Percentiles rank a stretch among this genome's conserved stretches.
Evolutionary conservation across 352 stramenopile genomes (phyloP).

Genomic region (Globisporangium carolinianum): DNA sequence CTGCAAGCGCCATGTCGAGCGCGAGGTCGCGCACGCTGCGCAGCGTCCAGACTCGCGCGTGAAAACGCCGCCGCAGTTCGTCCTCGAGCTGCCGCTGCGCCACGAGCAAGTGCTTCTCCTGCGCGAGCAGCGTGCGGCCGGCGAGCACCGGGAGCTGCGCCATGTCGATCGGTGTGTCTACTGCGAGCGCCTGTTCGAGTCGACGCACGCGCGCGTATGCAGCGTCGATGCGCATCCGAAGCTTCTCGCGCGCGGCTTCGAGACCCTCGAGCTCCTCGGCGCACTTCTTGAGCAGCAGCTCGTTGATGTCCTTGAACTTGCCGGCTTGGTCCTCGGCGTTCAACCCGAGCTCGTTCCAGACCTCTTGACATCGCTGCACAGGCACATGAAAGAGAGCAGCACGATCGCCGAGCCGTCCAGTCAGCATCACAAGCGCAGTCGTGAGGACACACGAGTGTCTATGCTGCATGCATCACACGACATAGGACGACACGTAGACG

Average conservation of each 20-base stretch:
- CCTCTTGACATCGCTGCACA: constrained; percentile 52
- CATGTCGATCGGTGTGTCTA: constrained; percentile 33
- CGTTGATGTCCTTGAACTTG: constrained; percentile 64
- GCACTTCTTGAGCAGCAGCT: constrained; percentile 44
- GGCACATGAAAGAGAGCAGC: not conserved
- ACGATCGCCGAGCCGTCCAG: not conserved
- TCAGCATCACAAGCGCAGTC: not conserved
- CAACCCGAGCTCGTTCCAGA: constrained; percentile 55
- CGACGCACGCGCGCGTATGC: constrained; percentile 29
- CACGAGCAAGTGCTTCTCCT: constrained; percentile 39
- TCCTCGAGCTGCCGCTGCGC: constrained; percentile 23
- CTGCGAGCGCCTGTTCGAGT: constrained; percentile 38
- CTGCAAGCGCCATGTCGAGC: constrained; percentile 27
- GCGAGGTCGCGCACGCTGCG: constrained; percentile 33
- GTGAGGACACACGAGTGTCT: too few species aligned
- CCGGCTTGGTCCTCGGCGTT: constrained; percentile 37
- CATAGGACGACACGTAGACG: constrained; percentile 6
- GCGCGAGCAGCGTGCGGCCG: constrained; percentile 42
- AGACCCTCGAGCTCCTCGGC: constrained; percentile 54
- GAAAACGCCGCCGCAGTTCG: constrained; percentile 37
- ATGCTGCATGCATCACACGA: not conserved
- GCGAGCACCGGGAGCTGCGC: constrained; percentile 20
- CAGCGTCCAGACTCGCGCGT: constrained; percentile 22
- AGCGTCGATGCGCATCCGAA: constrained; percentile 36
- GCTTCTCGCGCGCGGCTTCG: constrained; percentile 33